These are phyloP conservation scores for Phyllosticta ampelicida DNA, from an alignment of 2,329 filamentous ascomycete species.

Conservation along the genomic window DNA sequence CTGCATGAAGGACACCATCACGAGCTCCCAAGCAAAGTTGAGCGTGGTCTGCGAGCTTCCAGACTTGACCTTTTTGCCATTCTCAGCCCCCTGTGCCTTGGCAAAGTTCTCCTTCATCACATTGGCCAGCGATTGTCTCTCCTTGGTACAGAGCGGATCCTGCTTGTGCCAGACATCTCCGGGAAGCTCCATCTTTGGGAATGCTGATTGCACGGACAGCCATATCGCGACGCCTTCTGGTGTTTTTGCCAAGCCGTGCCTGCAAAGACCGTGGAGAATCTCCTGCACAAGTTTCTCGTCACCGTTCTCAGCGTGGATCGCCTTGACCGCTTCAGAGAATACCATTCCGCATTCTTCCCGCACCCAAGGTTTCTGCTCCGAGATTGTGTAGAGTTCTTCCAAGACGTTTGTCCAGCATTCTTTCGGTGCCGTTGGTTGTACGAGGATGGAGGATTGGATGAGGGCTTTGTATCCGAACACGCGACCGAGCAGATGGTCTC, in stretches of 20 bases:
- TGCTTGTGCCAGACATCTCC: slow-evolving; percentile 61
- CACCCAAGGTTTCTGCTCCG: slow-evolving; percentile 78
- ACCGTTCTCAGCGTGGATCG: slow-evolving; percentile 32
- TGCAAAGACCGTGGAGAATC: slow-evolving; percentile 52
- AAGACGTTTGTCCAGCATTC: slow-evolving; percentile 57
- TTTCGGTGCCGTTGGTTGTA: slow-evolving; percentile 44
- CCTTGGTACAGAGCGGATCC: slow-evolving; percentile 61
- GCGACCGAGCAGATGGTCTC: slow-evolving; percentile 75
- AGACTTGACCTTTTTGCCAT: slow-evolving; percentile 43
- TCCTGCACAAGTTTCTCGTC: slow-evolving; percentile 49
- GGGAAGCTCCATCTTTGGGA: slow-evolving; percentile 54
- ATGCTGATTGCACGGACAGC: slow-evolving; percentile 57
- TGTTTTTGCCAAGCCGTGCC: slow-evolving; percentile 61
- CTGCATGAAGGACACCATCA: slow-evolving; percentile 42
- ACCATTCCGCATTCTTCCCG: slow-evolving; percentile 79
- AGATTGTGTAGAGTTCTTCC: slow-evolving; percentile 60
- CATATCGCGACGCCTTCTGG: slow-evolving; percentile 86
- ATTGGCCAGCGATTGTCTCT: slow-evolving; percentile 58
- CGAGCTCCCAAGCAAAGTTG: slow-evolving; percentile 78
- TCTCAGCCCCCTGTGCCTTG: slow-evolving; percentile 35
- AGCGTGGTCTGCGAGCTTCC: slow-evolving; percentile 70
- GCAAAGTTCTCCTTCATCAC: slow-evolving; percentile 67
- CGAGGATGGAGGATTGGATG: slow-evolving; percentile 65
- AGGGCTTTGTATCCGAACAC: slow-evolving; percentile 82
- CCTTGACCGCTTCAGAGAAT: slow-evolving; percentile 59